Evolutionary conservation across 345 rosid genomes (phyloP), one percentile per base, ranked within the genome.

Genomic region (Chamaenerion angustifolium): DNA sequence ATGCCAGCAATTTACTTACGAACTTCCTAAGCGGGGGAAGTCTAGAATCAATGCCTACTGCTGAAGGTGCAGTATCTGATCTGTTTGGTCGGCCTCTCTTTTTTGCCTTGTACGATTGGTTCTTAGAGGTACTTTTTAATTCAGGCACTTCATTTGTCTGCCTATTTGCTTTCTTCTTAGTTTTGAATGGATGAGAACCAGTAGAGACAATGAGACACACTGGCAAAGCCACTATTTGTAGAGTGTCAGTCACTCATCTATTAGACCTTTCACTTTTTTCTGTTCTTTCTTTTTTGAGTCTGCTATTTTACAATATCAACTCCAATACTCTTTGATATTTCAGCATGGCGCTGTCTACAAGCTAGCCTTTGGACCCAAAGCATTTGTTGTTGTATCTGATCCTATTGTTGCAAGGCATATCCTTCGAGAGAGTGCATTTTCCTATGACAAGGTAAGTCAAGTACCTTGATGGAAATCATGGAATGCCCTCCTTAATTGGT

Each of bases 361-460:
- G 53, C 98, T 90, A 65, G 95, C 98, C 48, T 90, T 90, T 78
- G 98, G 98, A 42, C 98, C 95, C 42, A 90, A 90, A 62, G 85
- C 98, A 9, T 90, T 90, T 72, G 95, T 90, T 60, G 95, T 90
- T 56, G 82, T 85, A 61, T 90, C 98, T 1, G 98, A 90, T 70
- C 92, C 98, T 7, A 75, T 85, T 52, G 71, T 85, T 64, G 86
- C 90, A 43, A 76, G 92, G 64, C 80, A 86, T 68, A 69, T 90
- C 47, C 88, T 83, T 14, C 78, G 95, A 14, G 95, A 89, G 56
- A 89, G 83, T 47, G 80, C 94, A 1, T 90, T 90, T 75, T 79
- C 88, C 8, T 90, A 83, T 35, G 95, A 90, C 66, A 90, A 90
- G 95, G 97, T 82, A 59, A 37, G 4, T 16, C 25, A 55, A 44